phyloP scores from a whole-genome alignment of 2,329 filamentous ascomycete genomes.

The Xylaria sp. region DNA sequence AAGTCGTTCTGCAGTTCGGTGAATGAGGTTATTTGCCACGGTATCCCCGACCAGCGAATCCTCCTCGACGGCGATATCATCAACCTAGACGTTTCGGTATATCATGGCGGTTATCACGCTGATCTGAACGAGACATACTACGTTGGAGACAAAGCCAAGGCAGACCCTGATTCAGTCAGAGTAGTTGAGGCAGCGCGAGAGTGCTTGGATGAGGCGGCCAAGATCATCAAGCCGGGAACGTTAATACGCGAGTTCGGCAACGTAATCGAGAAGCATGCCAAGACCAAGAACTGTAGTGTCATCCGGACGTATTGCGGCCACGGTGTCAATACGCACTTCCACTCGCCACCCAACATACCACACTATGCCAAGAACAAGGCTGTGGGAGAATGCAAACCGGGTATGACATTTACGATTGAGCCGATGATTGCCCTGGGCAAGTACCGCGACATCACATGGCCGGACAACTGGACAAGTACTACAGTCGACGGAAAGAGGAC shows the following conservation, averaged over 20 bases:
- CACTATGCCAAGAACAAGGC: slow-evolving; percentile 99
- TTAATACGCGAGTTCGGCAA: slow-evolving; percentile 93
- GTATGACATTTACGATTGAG: slow-evolving; percentile 99
- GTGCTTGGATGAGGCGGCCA: slow-evolving; percentile 88
- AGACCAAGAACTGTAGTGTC: slow-evolving; percentile 82
- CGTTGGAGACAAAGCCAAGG: slow-evolving; percentile 84
- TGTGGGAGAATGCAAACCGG: slow-evolving; percentile 88
- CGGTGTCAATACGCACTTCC: slow-evolving; percentile 92
- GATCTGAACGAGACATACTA: slow-evolving; percentile 99
- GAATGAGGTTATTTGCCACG: slow-evolving; percentile 98
- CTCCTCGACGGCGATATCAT: slow-evolving; percentile 93
- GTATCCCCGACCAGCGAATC: slow-evolving; percentile 89
- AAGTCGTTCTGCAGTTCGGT: slow-evolving; percentile 97
- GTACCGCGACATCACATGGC: slow-evolving; percentile 93
- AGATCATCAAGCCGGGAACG: slow-evolving; percentile 89
- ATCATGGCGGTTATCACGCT: slow-evolving; percentile 92
- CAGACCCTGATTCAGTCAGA: slow-evolving; percentile 84
- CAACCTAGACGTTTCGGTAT: slow-evolving; percentile 95
- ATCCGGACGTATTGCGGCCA: slow-evolving; percentile 97
- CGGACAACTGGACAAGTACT: slow-evolving; percentile 97
- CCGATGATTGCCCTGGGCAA: slow-evolving; percentile 96
- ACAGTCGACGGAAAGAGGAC: slow-evolving; percentile 88
- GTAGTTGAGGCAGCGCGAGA: slow-evolving; percentile 90
- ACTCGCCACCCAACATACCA: slow-evolving; percentile 90
- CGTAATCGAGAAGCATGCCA: slow-evolving; percentile 93